These are phyloP conservation scores for Microsporum ferrugineum DNA, from an alignment of 2,329 filamentous ascomycete species.

Conservation along the genomic window DNA sequence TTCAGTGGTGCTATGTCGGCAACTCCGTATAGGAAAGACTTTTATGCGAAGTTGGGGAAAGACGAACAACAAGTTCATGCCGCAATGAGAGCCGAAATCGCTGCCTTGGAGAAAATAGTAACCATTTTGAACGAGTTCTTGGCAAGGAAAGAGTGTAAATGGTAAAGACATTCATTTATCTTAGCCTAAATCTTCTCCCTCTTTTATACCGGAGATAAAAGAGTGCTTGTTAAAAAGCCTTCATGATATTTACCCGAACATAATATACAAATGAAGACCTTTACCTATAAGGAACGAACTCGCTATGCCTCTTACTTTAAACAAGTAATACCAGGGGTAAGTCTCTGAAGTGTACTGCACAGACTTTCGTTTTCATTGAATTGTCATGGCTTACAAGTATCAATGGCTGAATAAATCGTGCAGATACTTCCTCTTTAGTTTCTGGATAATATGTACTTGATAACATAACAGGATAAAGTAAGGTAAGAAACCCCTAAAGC, in stretches of 20 bases:
- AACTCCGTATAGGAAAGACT: constrained; percentile 85
- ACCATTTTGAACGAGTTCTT: constrained; percentile 60
- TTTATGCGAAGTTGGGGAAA: constrained; percentile 68
- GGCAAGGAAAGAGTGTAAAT: constrained; percentile 42
- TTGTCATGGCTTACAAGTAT: not conserved
- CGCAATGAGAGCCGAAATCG: constrained; percentile 60
- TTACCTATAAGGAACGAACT: no score
- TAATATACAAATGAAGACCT: not conserved
- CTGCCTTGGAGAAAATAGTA: constrained; percentile 65
- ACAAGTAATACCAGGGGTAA: no score
- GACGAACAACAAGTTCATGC: constrained; percentile 44
- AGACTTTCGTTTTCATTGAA: not conserved
- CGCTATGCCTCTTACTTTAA: no score
- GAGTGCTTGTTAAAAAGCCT: not conserved
- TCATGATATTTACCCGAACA: not conserved
- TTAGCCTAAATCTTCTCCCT: not conserved
- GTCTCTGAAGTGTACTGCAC: no score
- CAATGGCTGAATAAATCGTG: not conserved
- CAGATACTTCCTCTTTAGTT: not conserved
- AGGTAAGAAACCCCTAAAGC: not conserved
- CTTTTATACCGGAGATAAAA: not conserved
- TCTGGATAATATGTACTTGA: not conserved
- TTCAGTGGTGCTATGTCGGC: constrained; percentile 90
- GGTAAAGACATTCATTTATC: constrained; percentile 9
- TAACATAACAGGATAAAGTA: not conserved